Evolutionary conservation across 495 filamentous ascomycete species (phyloP).

Genomic region (Penicillium steckii): DNA sequence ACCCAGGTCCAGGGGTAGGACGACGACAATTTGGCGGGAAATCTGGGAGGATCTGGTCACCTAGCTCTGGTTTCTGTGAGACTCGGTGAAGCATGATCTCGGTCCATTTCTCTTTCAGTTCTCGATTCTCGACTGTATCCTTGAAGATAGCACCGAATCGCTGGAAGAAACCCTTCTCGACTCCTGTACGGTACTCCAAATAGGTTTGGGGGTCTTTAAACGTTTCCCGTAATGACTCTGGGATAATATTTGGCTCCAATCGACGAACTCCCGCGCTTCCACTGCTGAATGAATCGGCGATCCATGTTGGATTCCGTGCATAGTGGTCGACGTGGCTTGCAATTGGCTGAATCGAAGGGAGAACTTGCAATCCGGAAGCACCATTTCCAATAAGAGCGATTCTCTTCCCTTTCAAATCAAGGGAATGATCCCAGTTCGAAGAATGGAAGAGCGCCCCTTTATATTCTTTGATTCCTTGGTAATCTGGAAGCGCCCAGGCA

Average conservation of each 20-base stretch:
- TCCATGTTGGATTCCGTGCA: constrained; percentile 66
- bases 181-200: constrained; percentile 45
- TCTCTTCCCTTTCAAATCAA: constrained; percentile 49
- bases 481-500: constrained; percentile 51
- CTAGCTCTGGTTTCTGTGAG: constrained; percentile 52
- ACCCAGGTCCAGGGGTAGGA: constrained; percentile 68
- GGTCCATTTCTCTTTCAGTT: constrained; percentile 49
- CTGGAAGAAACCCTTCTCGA: constrained; percentile 57
- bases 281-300: constrained; percentile 55
- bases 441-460: constrained; percentile 52
- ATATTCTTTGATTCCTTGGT: constrained; percentile 48
- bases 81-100: constrained; percentile 51
- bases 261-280: constrained; percentile 32
- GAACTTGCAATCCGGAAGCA: constrained; percentile 54
- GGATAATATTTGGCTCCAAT: constrained; percentile 48
- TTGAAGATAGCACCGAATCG: constrained; percentile 57
- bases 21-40: constrained; percentile 69
- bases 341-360: constrained; percentile 56
- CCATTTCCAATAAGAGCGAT: constrained; percentile 65
- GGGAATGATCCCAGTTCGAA: constrained; percentile 51
- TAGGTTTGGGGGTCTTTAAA: constrained; percentile 51
- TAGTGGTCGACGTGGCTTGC: constrained; percentile 62
- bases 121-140: constrained; percentile 49
- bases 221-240: constrained; percentile 46
- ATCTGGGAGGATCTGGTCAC: constrained; percentile 56